Conservation (phyloP, 352 stramenopile species). For the Globisporangium paddicum region DNA sequence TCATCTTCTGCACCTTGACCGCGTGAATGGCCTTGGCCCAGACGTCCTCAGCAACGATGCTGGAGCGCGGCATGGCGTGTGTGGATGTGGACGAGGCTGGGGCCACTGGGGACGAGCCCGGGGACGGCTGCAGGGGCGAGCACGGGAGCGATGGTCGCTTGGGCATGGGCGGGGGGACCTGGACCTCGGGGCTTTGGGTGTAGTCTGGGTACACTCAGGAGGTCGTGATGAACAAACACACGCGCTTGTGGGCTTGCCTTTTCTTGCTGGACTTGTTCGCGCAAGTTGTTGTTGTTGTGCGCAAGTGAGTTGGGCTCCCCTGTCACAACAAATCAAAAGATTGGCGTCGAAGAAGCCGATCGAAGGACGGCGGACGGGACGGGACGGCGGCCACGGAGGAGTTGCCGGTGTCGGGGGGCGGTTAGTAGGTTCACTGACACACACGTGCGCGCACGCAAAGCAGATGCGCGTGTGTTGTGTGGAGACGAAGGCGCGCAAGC, state of each 20-base stretch:
- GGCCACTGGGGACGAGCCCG: not conserved
- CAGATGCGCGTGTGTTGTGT: not conserved
- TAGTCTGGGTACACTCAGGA: too few relatives aligned
- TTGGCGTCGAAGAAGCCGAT: not conserved
- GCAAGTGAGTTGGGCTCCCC: not conserved
- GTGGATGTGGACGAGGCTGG: not conserved
- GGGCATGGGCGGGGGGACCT: conserved; percentile 2
- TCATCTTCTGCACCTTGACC: conserved; percentile 42
- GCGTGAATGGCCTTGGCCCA: conserved; percentile 39
- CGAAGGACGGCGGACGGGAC: not conserved
- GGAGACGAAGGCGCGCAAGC: not conserved
- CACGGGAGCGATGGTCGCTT: not conserved
- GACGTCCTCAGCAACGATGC: conserved; percentile 26
- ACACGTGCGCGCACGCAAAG: not conserved
- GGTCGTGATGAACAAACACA: not conserved
- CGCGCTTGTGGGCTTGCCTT: not conserved
- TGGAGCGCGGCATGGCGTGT: conserved; percentile 16
- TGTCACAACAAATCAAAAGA: not conserved
- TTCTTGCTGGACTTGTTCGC: not conserved
- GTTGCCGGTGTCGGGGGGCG: not conserved
- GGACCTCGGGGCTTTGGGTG: too few relatives aligned
- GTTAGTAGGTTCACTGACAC: not conserved
- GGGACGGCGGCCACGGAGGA: not conserved
- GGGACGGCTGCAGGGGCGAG: not conserved
- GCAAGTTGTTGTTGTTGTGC: not conserved